Base-by-base conservation (phyloP, 139 green algal genomes). In the Astrephomene gubernaculifera region DNA sequence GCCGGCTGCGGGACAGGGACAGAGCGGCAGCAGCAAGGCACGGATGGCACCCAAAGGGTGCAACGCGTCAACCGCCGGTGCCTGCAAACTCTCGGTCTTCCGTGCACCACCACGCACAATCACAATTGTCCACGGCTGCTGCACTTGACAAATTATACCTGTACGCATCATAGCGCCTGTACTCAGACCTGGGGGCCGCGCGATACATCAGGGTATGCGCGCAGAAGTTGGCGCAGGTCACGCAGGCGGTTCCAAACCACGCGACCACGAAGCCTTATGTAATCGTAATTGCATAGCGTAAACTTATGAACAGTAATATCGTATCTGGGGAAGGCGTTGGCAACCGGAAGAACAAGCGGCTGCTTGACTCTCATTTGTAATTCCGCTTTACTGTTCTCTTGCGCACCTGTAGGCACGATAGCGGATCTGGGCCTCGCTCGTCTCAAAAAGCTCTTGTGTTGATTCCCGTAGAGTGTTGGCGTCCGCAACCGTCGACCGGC, bases 321-420 rank as follows among this genome's bases (percentile, higher is more conserved):
- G n/a, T n/a, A n/a, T n/a, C n/a, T n/a, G n/a, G n/a, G n/a, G n/a
- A n/a, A n/a, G n/a, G n/a, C n/a, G n/a, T n/a, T n/a, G n/a, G n/a
- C n/a, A n/a, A n/a, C n/a, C n/a, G n/a, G n/a, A n/a, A n/a, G n/a
- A n/a, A n/a, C n/a, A n/a, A n/a, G n/a, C n/a, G n/a, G n/a, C n/a
- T n/a, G n/a, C n/a, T n/a, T n/a, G n/a, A n/a, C n/a, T n/a, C n/a
- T n/a, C n/a, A n/a, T n/a, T n/a, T n/a, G n/a, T n/a, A n/a, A n/a
- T n/a, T n/a, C n/a, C n/a, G n/a, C n/a, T n/a, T n/a, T n/a, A n/a
- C n/a, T n/a, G n/a, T n/a, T n/a, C n/a, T n/a, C 14, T 31, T 12
- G 53, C 54, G 41, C 24, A 70, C 79, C 81, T 90, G 87, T 96
- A 97, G 0, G 93, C 93, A 53, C 96, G 92, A 76, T 96, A 97